Conservation (phyloP, 2,329 filamentous ascomycete species). For the Malbranchea zuffiana region DNA sequence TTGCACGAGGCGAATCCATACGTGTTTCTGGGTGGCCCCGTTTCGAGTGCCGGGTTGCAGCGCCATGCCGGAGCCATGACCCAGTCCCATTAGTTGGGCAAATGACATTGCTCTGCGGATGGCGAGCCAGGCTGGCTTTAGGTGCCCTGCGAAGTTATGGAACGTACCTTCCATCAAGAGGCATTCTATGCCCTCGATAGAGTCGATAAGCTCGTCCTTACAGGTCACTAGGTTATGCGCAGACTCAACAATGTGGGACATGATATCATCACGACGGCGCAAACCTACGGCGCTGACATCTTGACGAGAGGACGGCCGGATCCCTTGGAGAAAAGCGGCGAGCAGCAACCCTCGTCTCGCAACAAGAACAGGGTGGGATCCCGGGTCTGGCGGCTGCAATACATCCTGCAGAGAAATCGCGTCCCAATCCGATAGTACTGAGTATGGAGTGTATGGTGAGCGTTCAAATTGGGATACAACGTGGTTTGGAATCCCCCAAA, state of each 20-base stretch:
- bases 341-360: slow-evolving; percentile 41
- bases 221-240: slow-evolving; percentile 26
- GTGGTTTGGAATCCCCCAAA: not conserved
- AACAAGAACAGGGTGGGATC: slow-evolving; percentile 40
- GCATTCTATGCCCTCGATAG: slow-evolving; percentile 34
- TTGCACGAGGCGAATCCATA: slow-evolving; percentile 33
- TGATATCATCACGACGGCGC: slow-evolving; percentile 19
- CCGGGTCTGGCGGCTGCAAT: slow-evolving; percentile 9
- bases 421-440: not conserved
- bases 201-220: slow-evolving; percentile 30
- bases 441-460: not conserved
- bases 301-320: slow-evolving; percentile 23
- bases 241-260: slow-evolving; percentile 22
- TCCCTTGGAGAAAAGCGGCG: slow-evolving; percentile 38
- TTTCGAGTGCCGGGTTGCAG: slow-evolving; percentile 14
- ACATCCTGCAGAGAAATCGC: not conserved
- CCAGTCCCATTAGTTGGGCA: slow-evolving; percentile 35
- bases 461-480: not conserved
- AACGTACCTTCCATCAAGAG: slow-evolving; percentile 34
- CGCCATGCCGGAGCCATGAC: slow-evolving; percentile 21
- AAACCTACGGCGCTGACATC: slow-evolving; percentile 1
- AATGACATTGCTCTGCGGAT: slow-evolving; percentile 30
- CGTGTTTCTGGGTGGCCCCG: slow-evolving; percentile 17
- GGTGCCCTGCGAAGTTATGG: slow-evolving; percentile 30
- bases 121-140: slow-evolving; percentile 33